phyloP scores from a whole-genome alignment of 2,329 filamentous ascomycete genomes.

The Aspergillus thermomutatus region DNA sequence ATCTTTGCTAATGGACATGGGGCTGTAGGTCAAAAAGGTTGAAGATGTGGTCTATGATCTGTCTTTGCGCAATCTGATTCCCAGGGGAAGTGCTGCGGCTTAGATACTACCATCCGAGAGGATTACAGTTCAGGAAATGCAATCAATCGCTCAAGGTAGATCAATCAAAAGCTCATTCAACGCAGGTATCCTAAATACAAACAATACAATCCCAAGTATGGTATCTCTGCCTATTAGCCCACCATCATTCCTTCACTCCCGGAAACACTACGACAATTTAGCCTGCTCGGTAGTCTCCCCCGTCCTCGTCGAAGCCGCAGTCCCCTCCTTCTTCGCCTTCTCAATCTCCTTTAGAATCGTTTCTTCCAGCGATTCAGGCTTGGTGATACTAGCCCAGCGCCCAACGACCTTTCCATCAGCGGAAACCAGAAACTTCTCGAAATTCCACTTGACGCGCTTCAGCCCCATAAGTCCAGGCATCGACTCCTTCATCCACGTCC shows the following conservation, averaged over 20 bases:
- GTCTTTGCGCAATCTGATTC: conserved; percentile 76
- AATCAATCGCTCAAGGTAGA: neutral
- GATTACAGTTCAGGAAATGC: neutral
- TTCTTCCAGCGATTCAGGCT: conserved; percentile 76
- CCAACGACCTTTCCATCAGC: conserved; percentile 80
- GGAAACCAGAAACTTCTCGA: conserved; percentile 94
- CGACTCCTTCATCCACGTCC: conserved; percentile 66
- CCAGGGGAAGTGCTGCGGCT: conserved; percentile 38
- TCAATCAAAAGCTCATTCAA: neutral
- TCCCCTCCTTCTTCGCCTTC: conserved; percentile 46
- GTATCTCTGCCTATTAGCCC: conserved; percentile 3
- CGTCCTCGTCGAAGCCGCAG: conserved; percentile 21
- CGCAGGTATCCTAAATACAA: neutral
- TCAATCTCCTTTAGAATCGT: conserved; percentile 72
- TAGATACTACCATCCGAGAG: conserved; percentile 2
- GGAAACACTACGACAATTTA: conserved; percentile 17
- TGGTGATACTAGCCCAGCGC: conserved; percentile 83
- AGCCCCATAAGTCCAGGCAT: conserved; percentile 82
- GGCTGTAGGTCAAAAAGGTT: conserved; percentile 76
- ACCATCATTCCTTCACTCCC: conserved; percentile 1
- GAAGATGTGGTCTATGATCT: conserved; percentile 98
- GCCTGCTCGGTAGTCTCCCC: conserved; percentile 11
- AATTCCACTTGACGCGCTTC: conserved; percentile 98
- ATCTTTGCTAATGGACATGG: conserved; percentile 3
- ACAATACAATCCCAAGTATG: conserved; percentile 7